phyloP scores from a whole-genome alignment of 371 early-diverging fungal species.

The Cokeromyces recurvatus region DNA sequence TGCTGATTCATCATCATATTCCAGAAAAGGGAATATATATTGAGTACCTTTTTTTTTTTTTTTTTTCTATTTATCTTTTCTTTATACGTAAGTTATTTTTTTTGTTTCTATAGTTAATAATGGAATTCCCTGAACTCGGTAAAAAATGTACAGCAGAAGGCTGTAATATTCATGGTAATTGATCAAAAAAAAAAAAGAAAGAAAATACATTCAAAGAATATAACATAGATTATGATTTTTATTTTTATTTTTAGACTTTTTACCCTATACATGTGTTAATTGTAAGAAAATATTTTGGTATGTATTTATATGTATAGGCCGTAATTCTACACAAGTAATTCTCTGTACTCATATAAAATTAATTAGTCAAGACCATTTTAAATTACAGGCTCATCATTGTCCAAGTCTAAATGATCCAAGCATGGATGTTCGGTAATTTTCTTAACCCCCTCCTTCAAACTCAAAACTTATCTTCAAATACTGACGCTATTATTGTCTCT shows the following conservation, averaged over 20 bases:
- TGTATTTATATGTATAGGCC: background rate
- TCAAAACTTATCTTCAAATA: too few species aligned
- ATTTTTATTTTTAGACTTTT: slow-evolving; percentile 38
- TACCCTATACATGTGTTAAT: slow-evolving; percentile 54
- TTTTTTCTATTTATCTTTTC: too few species aligned
- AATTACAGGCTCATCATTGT: slow-evolving; percentile 52
- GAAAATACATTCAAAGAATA: background rate
- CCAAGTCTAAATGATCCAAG: slow-evolving; percentile 40
- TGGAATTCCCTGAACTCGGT: slow-evolving; percentile 56
- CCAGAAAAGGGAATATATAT: too few species aligned
- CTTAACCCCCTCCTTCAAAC: too few species aligned
- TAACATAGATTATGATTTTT: background rate
- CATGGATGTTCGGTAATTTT: slow-evolving; percentile 45
- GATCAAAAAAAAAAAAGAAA: too few species aligned
- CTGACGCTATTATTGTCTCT: background rate
- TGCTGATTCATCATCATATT: too few species aligned
- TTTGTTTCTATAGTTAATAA: too few species aligned
- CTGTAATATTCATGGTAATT: slow-evolving; percentile 42
- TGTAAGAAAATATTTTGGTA: slow-evolving; percentile 58
- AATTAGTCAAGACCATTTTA: slow-evolving; percentile 58
- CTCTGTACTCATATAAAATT: too few species aligned
- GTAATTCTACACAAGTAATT: too few species aligned
- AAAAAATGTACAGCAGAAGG: slow-evolving; percentile 47
- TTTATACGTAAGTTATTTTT: too few species aligned
- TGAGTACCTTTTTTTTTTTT: too few species aligned